Percentiles rank a stretch among this genome's conserved stretches.
These are phyloP conservation scores for Gaeumannomyces tritici DNA, from an alignment of 2,329 filamentous ascomycete species.

Conservation along the genomic window DNA sequence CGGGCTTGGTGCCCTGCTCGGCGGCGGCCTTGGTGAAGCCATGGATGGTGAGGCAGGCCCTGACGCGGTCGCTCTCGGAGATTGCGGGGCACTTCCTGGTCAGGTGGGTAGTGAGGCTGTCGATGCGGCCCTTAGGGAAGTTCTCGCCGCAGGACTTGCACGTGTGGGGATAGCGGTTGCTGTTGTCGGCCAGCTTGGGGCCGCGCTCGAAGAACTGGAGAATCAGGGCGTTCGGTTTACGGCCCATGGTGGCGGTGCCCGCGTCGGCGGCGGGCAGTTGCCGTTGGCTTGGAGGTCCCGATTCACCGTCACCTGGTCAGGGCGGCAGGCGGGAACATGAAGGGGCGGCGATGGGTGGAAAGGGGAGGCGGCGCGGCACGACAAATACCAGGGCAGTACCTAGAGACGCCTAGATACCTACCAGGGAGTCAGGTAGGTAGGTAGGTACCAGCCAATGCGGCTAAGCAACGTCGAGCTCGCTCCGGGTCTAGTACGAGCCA, in stretches of 20 bases:
- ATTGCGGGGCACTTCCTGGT: conserved; percentile 81
- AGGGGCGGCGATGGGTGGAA: too few species aligned
- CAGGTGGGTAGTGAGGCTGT: conserved; percentile 71
- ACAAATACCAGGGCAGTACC: too few species aligned
- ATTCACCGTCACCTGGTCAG: background rate
- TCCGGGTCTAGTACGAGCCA: background rate
- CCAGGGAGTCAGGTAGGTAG: too few species aligned
- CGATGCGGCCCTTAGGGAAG: conserved; percentile 82
- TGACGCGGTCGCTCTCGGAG: conserved; percentile 63
- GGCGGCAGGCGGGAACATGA: background rate
- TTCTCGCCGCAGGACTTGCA: conserved; percentile 83
- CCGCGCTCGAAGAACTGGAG: conserved; percentile 83
- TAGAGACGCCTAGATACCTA: too few species aligned
- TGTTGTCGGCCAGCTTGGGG: conserved; percentile 76
- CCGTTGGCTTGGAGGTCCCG: background rate
- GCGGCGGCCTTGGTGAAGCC: conserved; percentile 47
- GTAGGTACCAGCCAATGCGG: too few species aligned
- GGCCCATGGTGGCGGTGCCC: conserved; percentile 53
- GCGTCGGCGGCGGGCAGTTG: too few species aligned
- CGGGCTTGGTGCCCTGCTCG: conserved; percentile 16
- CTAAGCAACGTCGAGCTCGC: background rate
- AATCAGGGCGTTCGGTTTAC: conserved; percentile 76
- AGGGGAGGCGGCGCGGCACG: background rate
- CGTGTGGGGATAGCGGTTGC: conserved; percentile 85
- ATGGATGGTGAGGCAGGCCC: conserved; percentile 63